Evolutionary conservation across 2,329 filamentous ascomycete genomes (phyloP).

Genomic region (Alternaria tenuissima): DNA sequence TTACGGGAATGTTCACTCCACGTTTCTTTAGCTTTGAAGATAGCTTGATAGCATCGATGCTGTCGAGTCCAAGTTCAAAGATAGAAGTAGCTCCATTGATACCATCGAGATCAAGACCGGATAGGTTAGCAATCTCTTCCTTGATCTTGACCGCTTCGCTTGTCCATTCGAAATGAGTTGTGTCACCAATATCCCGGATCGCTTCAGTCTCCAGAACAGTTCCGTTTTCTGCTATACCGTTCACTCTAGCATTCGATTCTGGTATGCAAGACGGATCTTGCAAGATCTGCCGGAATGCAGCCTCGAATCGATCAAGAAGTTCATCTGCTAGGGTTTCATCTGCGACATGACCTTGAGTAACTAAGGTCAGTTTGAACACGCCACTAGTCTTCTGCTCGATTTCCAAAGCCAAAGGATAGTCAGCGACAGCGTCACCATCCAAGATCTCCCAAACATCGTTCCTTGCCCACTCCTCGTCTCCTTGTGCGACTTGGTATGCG

Average conservation of each 20-base stretch:
- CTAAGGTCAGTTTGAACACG: conserved; percentile 65
- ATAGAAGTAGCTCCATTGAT: conserved; percentile 71
- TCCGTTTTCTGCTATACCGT: neutral
- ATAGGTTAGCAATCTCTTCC: conserved; percentile 69
- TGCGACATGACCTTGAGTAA: conserved; percentile 61
- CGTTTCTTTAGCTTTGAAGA: conserved; percentile 72
- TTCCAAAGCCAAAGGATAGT: conserved; percentile 83
- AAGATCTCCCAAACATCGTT: conserved; percentile 62
- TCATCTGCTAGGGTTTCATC: conserved; percentile 45
- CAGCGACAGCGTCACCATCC: conserved; percentile 57
- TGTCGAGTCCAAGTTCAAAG: conserved; percentile 86
- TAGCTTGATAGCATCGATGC: conserved; percentile 88
- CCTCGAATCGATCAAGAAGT: conserved; percentile 57
- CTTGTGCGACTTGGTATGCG: conserved; percentile 71
- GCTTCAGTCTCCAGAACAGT: neutral
- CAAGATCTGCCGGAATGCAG: conserved; percentile 49
- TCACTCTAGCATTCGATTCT: conserved; percentile 10
- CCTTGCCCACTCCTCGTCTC: conserved; percentile 29
- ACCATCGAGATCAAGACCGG: conserved; percentile 59
- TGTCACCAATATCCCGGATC: neutral
- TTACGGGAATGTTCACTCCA: conserved; percentile 71
- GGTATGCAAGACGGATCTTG: conserved; percentile 39
- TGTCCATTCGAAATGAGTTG: conserved; percentile 65
- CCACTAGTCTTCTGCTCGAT: conserved; percentile 63
- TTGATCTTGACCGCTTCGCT: conserved; percentile 62